Evolutionary conservation across 805 yeast genomes (phyloP).

Genomic region (Henningerozyma blattae): DNA sequence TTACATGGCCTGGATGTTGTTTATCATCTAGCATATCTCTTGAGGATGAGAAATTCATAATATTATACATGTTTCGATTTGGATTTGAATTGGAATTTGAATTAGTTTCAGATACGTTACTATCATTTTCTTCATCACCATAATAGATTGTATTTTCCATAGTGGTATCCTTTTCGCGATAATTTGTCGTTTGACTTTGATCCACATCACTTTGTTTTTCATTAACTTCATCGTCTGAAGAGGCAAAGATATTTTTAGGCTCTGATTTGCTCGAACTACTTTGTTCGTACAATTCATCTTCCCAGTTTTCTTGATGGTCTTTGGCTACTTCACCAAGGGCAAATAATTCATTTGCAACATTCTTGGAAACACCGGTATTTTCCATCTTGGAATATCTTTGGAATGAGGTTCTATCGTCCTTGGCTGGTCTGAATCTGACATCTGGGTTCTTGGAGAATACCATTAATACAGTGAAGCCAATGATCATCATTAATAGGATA

Average conservation of each 20-base stretch:
- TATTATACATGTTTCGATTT: neutral
- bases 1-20: conserved; percentile 17
- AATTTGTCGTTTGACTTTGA: conserved; percentile 5
- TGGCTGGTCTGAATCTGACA: conserved; percentile 76
- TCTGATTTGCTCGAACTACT: conserved; percentile 3
- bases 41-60: conserved; percentile 3
- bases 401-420: conserved; percentile 87
- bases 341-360: conserved; percentile 39
- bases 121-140: conserved; percentile 10
- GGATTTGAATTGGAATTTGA: conserved; percentile 2
- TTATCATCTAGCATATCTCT: conserved; percentile 1
- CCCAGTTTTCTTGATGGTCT: conserved; percentile 70
- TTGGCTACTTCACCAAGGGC: conserved; percentile 78
- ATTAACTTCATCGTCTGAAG: conserved; percentile 9
- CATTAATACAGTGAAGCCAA: conserved; percentile 52
- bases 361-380: conserved; percentile 22
- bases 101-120: conserved; percentile 1
- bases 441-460: conserved; percentile 76
- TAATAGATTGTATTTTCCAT: conserved; percentile 13
- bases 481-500: conserved; percentile 55
- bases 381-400: conserved; percentile 30
- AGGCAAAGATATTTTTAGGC: conserved; percentile 2
- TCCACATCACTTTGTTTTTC: conserved; percentile 5
- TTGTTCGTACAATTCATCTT: conserved; percentile 36
- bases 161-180: conserved; percentile 11